Evolutionary conservation across 768 basidiomycete genomes (phyloP), one percentile per base, ranked within the genome.

Genomic region (Panus rudis): DNA sequence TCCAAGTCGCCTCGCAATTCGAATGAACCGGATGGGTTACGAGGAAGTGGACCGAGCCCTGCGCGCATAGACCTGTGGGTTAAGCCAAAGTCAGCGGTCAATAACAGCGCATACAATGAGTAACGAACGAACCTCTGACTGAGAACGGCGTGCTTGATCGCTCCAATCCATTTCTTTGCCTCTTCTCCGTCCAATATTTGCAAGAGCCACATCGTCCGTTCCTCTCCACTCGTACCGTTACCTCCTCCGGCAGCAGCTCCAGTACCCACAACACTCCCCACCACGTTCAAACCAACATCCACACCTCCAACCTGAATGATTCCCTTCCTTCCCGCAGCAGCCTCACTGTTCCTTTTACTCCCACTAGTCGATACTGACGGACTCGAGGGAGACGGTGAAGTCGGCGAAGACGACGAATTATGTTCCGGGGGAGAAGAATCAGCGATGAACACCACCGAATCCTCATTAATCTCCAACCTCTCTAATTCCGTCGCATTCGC

Each of bases 1-100:
- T 89, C 86, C 67, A 89, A 76, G 55, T 89, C 86, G 5, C 86
- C 86, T 35, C 79, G 71, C 17, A 84, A 84, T 47, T 86, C 86
- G 21, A 72, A 64, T 13, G 65, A 67, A 17, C 69, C 64, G 3
- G 64, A 52, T n/a, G n/a, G n/a, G 17, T 63, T 62, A 30, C 63
- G 63, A 0, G 69, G 56, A 21, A 76, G 62, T 19, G 68, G 61
- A 25, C 76, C 73, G 11, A 88, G 60, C 13, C 85, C 85, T 7
- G 79, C 83, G 17, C 82, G 80, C 21, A 83, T 64, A 28, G 83
- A 78, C 52, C 85, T 88, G 46, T 2, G 41, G 30, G 6, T 31
- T 12, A 13, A 27, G 43, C 14, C 13, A 33, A 45, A 41, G 25
- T 51, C 21, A 51, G 45, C 25, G 27, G 42, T 38, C 44, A 37